phyloP scores from a whole-genome alignment of 2,329 filamentous ascomycete genomes.

The Tympanopsis confertula region DNA sequence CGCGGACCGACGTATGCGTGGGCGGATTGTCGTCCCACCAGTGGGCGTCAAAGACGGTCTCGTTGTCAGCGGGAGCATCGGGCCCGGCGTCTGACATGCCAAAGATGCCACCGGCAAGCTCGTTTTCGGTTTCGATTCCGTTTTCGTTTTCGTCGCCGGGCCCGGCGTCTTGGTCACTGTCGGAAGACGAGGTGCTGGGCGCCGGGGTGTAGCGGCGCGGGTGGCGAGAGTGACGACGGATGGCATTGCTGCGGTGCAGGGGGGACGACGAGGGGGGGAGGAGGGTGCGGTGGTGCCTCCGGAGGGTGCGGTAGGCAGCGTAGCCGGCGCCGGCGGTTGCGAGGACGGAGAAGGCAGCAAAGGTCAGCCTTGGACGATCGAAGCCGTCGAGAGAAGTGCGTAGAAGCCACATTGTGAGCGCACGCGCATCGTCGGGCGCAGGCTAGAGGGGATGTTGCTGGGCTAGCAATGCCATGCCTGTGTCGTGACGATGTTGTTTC shows the following conservation, averaged over 20 bases:
- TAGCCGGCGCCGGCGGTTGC: not conserved
- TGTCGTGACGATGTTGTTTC: too few species aligned
- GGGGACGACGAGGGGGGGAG: conserved; percentile 5
- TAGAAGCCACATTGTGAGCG: not conserved
- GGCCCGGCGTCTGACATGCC: conserved; percentile 15
- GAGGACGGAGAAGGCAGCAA: not conserved
- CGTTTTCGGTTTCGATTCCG: conserved; percentile 8
- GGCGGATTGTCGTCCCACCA: conserved; percentile 36
- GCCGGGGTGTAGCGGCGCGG: conserved; percentile 20
- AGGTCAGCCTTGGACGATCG: not conserved
- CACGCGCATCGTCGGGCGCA: too few species aligned
- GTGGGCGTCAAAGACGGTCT: conserved; percentile 26
- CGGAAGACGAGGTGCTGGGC: conserved; percentile 24
- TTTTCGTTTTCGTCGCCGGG: conserved; percentile 30
- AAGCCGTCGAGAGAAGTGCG: not conserved
- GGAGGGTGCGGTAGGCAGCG: not conserved
- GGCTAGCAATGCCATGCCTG: too few species aligned
- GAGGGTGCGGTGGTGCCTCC: not conserved
- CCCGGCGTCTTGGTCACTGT: not conserved
- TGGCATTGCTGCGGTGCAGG: conserved; percentile 56
- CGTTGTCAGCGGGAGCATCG: conserved; percentile 26
- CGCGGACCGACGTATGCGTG: conserved; percentile 28
- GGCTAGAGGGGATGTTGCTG: too few species aligned
- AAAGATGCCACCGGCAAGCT: conserved; percentile 5
- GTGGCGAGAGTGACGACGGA: conserved; percentile 37